Evolutionary conservation across 75 land plant genomes (phyloP), one percentile per base, ranked within the genome.

Genomic region (Cunninghamia lanceolata): DNA sequence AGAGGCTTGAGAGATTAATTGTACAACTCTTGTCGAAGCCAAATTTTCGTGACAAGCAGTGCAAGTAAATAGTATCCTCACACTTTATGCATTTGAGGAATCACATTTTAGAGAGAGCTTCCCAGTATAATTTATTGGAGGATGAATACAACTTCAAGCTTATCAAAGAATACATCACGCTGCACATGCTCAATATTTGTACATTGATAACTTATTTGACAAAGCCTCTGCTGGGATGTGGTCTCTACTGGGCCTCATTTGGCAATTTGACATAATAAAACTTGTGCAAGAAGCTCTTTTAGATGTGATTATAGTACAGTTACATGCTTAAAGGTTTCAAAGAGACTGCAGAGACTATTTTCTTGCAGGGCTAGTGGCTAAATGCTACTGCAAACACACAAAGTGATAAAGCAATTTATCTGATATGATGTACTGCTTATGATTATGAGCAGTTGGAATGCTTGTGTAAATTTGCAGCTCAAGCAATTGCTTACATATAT

Each of bases 41-140:
- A 34, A 89, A 85, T 82, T 94, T 94, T 80, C 92, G 92, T 35
- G 82, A 86, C 35, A 86, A 88, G 50, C 96, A 95, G 71, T 95
- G 96, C 89, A 87, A 85, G 66, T 89, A 85, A n/a, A 76, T 34
- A 35, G 56, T 14, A 32, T 73, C 36, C 36, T 34, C 42, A 88
- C 88, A 47, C 30, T 70, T 25, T 25, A 42, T 25, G 86, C 46
- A 45, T 87, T 85, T 17, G 3, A 73, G 75, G 16, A 34, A 34
- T 73, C 75, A 73, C 34, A 73, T 34, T 73, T 34, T 73, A 73
- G 75, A 73, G 36, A 73, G 75, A 30, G 34, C 16, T 34, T 73
- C 68, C 68, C n/a, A 16, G 15, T 34, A 34, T 10, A 34, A 16
- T 73, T 34, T 34, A 73, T 34, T 73, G 36, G 16, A 73, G n/a